Percentiles rank a stretch among this genome's conserved stretches.
phyloP scores from a whole-genome alignment of 1,284 basidiomycete species.

The Cryptococcus jaspeensis region DNA sequence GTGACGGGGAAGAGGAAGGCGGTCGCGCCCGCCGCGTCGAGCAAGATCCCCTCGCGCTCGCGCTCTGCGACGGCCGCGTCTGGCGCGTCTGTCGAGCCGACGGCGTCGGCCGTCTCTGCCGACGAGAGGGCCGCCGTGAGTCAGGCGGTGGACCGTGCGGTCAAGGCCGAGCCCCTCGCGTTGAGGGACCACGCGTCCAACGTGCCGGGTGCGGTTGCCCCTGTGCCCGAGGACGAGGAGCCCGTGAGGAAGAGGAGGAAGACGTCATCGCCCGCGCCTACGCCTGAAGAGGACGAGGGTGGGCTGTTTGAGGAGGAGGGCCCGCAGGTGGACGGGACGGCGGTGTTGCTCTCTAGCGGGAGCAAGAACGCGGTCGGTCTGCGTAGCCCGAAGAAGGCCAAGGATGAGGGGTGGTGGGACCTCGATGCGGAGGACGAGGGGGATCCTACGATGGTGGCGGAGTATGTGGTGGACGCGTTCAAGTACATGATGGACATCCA shows the following conservation, averaged over 20 bases:
- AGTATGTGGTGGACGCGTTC: slow-evolving; percentile 94
- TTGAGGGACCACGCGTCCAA: slow-evolving; percentile 19
- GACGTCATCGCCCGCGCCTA: slow-evolving; percentile 34
- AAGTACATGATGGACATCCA: slow-evolving; percentile 77
- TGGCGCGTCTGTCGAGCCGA: slow-evolving; percentile 7
- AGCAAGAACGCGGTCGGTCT: slow-evolving; percentile 23
- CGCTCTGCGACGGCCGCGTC: slow-evolving; percentile 24
- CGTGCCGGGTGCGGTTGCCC: neutral
- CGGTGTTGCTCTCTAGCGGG: slow-evolving; percentile 36
- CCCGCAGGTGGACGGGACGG: slow-evolving; percentile 31
- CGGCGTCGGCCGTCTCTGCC: neutral
- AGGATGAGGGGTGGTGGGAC: slow-evolving; percentile 69
- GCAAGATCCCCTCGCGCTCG: slow-evolving; percentile 16
- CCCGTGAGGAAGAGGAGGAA: slow-evolving; percentile 42
- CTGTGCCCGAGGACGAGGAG: slow-evolving; percentile 18
- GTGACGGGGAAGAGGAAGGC: slow-evolving; percentile 32
- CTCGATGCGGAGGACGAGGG: slow-evolving; percentile 90
- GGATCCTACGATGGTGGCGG: slow-evolving; percentile 94
- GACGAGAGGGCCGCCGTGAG: neutral
- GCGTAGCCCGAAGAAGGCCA: slow-evolving; percentile 42
- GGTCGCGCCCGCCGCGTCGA: slow-evolving; percentile 8
- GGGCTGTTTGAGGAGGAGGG: slow-evolving; percentile 22
- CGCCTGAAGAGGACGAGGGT: neutral
- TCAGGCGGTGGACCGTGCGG: neutral
- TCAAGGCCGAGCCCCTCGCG: slow-evolving; percentile 18